Conservation (phyloP, 2,329 filamentous ascomycete genomes). For the Phyllosticta citribraziliensis region DNA sequence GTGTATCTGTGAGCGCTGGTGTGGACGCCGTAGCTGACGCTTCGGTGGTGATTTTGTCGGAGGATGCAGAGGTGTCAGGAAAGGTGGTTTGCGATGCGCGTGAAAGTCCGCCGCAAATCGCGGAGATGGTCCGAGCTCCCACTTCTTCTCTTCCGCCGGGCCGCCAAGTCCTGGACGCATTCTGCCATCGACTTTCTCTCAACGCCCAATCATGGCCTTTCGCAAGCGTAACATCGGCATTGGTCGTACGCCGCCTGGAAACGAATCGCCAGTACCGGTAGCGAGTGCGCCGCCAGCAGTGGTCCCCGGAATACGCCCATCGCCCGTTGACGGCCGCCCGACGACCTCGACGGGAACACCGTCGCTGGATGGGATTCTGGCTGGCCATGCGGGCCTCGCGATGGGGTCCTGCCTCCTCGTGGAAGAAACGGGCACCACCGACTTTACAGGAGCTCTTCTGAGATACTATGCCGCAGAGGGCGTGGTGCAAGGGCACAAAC, state of each 20-base stretch:
- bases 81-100: not conserved
- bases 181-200: not conserved
- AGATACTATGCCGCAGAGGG: slow-evolving; percentile 91
- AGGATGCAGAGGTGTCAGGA: not conserved
- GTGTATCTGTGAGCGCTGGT: not conserved
- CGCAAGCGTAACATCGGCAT: slow-evolving; percentile 56
- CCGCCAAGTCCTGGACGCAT: not conserved
- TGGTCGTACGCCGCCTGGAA: slow-evolving; percentile 25
- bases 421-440: slow-evolving; percentile 85
- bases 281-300: slow-evolving; percentile 15
- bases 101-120: not conserved
- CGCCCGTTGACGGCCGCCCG: slow-evolving; percentile 74
- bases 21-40: not conserved
- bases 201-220: slow-evolving; percentile 48
- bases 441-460: slow-evolving; percentile 77
- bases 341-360: slow-evolving; percentile 87
- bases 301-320: slow-evolving; percentile 60
- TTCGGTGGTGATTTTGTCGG: not conserved
- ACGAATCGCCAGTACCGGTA: slow-evolving; percentile 11
- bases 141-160: not conserved
- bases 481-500: slow-evolving; percentile 76
- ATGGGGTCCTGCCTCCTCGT: slow-evolving; percentile 73
- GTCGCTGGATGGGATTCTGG: slow-evolving; percentile 75
- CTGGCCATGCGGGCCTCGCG: slow-evolving; percentile 75
- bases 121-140: not conserved